Evolutionary conservation across 73 alveolate species (phyloP), one percentile per base, ranked within the genome.

Genomic region (Paramecium pentaurelia): DNA sequence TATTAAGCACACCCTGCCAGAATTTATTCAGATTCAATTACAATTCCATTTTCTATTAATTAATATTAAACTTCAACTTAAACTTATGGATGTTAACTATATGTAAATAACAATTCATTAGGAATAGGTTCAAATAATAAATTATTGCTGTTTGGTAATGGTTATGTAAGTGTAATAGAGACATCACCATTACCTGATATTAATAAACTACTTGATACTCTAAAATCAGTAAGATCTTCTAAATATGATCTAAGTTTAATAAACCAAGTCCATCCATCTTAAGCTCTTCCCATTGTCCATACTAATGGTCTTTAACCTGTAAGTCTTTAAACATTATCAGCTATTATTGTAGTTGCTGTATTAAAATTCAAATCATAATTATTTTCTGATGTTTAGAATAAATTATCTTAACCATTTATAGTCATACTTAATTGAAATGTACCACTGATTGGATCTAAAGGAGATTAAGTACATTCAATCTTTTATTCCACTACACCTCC

Each of bases 81-180:
- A 11, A 80, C 91, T 80, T 80, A 80, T 44, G 91, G 91, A 45
- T 22, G 6, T 80, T 34, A 4, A 4, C 64, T 32, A 27, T 44
- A 80, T 1, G 71, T 80, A 27, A 11, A 80, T 25, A 80, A 47
- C 22, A 42, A 42, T 27, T 40, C 71, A 45, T 25, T 45, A 18
- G 91, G 91, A 80, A 80, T 80, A 12, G 91, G 91, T 10, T 80
- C 91, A 47, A 80, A 80, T 49, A 80, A 42, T 20, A 80, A 22
- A 27, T 80, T 80, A 28, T 80, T 47, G 6, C 42, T 32, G 5
- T 47, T 10, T 10, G 71, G 73, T 44, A 80, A 38, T 25, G 71
- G 49, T 22, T 80, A 9, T 6, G 20, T 64, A 0, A 80, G 51
- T 42, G 73, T 7, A 8, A 49, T 64, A 32, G 71, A 45, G 11